Evolutionary conservation across 73 alveolate species (phyloP).

Genomic region (Paramecium tetraurelia): DNA sequence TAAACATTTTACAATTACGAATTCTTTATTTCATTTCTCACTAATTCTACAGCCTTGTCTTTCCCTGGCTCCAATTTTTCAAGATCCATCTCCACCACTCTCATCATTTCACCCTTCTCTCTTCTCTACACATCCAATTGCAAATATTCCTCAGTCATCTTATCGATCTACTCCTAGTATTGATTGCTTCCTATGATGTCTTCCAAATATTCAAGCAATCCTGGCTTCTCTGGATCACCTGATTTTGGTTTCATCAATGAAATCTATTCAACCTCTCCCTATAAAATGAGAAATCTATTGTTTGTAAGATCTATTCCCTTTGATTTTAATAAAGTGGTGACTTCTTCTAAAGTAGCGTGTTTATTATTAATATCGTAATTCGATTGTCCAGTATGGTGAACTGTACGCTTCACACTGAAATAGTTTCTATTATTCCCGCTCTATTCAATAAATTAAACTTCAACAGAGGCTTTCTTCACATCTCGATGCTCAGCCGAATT

Average conservation of each 20-base stretch:
- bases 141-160: conserved; percentile 77
- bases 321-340: conserved; percentile 52
- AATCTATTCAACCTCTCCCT: conserved; percentile 95
- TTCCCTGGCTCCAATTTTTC: conserved; percentile 70
- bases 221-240: conserved; percentile 78
- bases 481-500: conserved; percentile 62
- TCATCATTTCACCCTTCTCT: conserved; percentile 60
- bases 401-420: conserved; percentile 76
- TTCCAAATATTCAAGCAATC: conserved; percentile 90
- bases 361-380: conserved; percentile 74
- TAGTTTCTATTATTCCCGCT: conserved; percentile 70
- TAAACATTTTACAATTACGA: neutral
- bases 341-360: conserved; percentile 78
- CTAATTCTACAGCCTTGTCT: conserved; percentile 73
- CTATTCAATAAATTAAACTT: conserved; percentile 77
- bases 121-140: conserved; percentile 67
- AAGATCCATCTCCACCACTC: conserved; percentile 41
- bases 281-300: conserved; percentile 86
- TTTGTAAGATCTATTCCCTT: conserved; percentile 90
- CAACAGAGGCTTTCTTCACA: conserved; percentile 73
- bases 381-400: conserved; percentile 63
- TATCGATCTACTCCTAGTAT: conserved; percentile 76
- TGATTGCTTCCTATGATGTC: conserved; percentile 90
- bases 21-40: conserved; percentile 74
- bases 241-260: conserved; percentile 94